These are phyloP conservation scores for Chlorokybus atmophyticus DNA, from an alignment of 139 green algal genomes.

Conservation along the genomic window DNA sequence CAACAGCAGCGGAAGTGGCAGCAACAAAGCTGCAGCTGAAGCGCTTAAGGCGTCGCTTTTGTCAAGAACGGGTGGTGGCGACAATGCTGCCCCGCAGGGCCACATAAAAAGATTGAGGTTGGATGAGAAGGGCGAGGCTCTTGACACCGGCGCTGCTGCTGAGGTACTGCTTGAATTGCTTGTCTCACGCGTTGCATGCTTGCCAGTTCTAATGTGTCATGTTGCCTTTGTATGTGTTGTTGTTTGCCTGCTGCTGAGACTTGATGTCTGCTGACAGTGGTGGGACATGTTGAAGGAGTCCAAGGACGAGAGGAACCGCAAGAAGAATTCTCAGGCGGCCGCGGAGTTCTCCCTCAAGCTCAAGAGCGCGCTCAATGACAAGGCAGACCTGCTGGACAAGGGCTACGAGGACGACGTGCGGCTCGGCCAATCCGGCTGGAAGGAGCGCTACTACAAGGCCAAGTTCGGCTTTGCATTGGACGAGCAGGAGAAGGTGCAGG, in stretches of 20 bases:
- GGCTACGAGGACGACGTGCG: conserved; percentile 56
- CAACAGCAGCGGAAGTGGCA: neutral
- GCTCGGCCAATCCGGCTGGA: conserved; percentile 83
- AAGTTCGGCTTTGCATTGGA: conserved; percentile 31
- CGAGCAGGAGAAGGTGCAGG: conserved; percentile 9
- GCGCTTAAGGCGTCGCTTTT: conserved; percentile 16
- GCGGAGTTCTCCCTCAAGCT: conserved; percentile 39
- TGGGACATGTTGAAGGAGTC: conserved; percentile 6
- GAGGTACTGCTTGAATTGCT: too few relatives aligned
- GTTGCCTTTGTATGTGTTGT: too few relatives aligned
- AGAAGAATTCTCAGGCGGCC: conserved; percentile 27
- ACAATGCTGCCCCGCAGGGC: neutral
- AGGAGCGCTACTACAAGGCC: conserved; percentile 69
- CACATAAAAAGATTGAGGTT: neutral
- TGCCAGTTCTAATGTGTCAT: too few relatives aligned
- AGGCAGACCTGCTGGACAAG: conserved; percentile 67
- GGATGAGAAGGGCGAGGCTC: neutral
- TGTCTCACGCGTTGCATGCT: too few relatives aligned
- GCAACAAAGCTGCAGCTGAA: conserved; percentile 30
- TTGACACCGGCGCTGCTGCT: too few relatives aligned
- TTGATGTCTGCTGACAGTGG: too few relatives aligned
- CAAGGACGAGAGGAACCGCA: conserved; percentile 12
- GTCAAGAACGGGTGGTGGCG: conserved; percentile 15
- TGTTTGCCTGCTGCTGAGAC: too few relatives aligned
- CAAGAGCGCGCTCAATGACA: conserved; percentile 55